A percentile compares a stretch with the other conserved stretches of the same genome.
Conservation (phyloP, 2,329 filamentous ascomycete species). For the Diaporthe longicolla region DNA sequence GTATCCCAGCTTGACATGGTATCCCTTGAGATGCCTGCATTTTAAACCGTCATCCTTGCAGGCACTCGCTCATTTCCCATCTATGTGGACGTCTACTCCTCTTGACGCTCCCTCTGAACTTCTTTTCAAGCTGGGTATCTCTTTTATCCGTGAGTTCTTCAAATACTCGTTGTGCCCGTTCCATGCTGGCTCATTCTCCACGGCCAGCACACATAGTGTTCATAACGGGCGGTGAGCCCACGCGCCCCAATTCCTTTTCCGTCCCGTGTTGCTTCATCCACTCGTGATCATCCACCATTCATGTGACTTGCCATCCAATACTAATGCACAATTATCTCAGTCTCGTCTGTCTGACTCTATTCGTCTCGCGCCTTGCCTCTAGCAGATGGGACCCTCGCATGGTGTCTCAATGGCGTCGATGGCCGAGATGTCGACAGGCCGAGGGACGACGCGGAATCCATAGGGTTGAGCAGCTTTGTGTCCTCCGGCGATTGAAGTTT, state of each 20-base stretch:
- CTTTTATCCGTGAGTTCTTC: background rate
- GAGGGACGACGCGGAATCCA: conserved; percentile 55
- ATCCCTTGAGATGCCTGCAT: background rate
- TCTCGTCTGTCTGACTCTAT: conserved; percentile 44
- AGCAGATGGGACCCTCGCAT: conserved; percentile 53
- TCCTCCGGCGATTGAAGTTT: conserved; percentile 48
- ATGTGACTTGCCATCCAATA: background rate
- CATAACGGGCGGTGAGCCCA: background rate
- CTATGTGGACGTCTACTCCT: background rate
- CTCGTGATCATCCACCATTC: background rate
- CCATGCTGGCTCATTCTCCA: background rate
- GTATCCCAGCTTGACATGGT: conserved; percentile 1
- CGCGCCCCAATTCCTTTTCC: background rate
- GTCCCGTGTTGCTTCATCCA: background rate
- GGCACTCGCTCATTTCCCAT: background rate
- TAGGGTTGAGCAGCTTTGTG: conserved; percentile 56
- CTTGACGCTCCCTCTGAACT: background rate
- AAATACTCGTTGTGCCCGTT: background rate
- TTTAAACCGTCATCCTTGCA: background rate
- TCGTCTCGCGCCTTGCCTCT: conserved; percentile 57
- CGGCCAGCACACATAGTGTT: background rate
- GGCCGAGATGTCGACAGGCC: conserved; percentile 63
- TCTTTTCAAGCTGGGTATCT: conserved; percentile 25
- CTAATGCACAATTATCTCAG: background rate
- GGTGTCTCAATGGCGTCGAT: conserved; percentile 58